phyloP scores from a whole-genome alignment of 768 basidiomycete species.

The Mycena alexandri region DNA sequence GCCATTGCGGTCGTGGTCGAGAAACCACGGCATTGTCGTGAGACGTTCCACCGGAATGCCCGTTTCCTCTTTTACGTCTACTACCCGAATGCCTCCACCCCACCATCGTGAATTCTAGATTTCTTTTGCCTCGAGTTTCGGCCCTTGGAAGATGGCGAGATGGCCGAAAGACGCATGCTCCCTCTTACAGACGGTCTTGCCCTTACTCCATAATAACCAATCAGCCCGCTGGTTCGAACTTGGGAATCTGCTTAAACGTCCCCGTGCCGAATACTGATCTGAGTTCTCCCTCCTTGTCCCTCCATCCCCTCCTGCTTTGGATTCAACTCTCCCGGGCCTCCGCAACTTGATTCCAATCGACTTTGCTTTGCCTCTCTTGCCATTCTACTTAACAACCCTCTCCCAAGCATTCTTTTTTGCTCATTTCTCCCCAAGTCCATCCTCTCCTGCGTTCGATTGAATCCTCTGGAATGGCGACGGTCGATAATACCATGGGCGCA shows the following conservation, averaged over 20 bases:
- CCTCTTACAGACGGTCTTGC: conserved; percentile 19
- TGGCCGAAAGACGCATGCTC: conserved; percentile 20
- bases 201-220: too few relatives aligned
- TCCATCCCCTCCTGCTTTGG: not conserved
- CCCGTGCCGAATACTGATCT: conserved; percentile 27
- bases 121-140: conserved; percentile 33
- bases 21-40: conserved; percentile 26
- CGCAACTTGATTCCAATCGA: too few relatives aligned
- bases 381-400: too few relatives aligned
- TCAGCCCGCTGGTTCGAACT: conserved; percentile 35
- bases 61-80: conserved; percentile 24
- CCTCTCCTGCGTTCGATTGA: too few relatives aligned
- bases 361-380: too few relatives aligned
- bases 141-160: conserved; percentile 25
- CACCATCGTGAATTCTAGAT: conserved; percentile 27
- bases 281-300: conserved; percentile 3
- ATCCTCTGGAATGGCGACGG: conserved; percentile 16
- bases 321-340: not conserved
- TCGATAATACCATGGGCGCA: conserved; percentile 36
- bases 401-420: too few relatives aligned
- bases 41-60: conserved; percentile 14
- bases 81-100: not conserved
- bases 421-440: too few relatives aligned
- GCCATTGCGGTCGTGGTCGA: conserved; percentile 1
- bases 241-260: conserved; percentile 29